phyloP scores from a whole-genome alignment of 148 eudicot genomes.

The Amaranthus hypochondriacus region DNA sequence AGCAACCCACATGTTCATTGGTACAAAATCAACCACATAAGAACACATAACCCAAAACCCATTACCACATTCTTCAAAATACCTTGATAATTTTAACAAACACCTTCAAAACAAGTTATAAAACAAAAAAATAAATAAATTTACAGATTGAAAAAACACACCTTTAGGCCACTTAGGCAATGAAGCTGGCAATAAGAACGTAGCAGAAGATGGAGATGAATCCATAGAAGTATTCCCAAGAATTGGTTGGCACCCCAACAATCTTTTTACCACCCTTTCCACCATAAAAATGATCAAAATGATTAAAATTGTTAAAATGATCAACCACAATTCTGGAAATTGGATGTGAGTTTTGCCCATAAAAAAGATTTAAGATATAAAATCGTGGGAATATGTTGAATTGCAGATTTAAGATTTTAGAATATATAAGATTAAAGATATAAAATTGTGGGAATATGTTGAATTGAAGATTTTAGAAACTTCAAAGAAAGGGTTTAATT shows the following conservation, averaged over 20 bases:
- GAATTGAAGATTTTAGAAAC: neutral
- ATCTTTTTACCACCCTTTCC: conserved; percentile 13
- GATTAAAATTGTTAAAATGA: neutral
- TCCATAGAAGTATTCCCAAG: conserved; percentile 28
- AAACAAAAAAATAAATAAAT: neutral
- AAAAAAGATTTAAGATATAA: no score
- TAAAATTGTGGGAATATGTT: neutral
- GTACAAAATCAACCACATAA: neutral
- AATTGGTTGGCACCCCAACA: conserved; percentile 40
- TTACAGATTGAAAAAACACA: conserved; percentile 11
- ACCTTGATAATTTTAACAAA: no score
- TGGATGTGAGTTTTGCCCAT: neutral
- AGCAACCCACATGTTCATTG: neutral
- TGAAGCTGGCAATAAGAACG: conserved; percentile 68
- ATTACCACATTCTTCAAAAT: neutral
- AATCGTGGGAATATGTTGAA: neutral
- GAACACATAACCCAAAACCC: neutral
- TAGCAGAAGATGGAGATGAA: conserved; percentile 19
- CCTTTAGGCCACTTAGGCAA: conserved; percentile 81
- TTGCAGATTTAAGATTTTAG: neutral
- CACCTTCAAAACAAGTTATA: neutral
- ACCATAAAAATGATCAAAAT: neutral
- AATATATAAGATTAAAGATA: neutral
- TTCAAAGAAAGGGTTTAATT: neutral
- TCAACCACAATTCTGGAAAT: neutral